A percentile compares a stretch with the other conserved stretches of the same genome.
phyloP scores from a whole-genome alignment of 1,284 basidiomycete genomes.

The Puccinia triticina region DNA sequence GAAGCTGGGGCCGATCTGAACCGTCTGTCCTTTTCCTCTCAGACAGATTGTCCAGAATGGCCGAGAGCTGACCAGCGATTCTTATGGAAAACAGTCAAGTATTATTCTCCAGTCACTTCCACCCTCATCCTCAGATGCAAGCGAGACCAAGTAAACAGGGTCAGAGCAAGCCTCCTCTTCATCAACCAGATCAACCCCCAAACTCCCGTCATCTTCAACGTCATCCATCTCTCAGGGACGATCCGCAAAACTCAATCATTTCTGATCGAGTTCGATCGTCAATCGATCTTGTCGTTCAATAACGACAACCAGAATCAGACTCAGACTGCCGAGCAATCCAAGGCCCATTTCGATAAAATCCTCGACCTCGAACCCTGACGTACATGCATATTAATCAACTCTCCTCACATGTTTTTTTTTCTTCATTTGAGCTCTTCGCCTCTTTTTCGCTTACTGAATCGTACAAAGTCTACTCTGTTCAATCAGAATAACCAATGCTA shows the following conservation, averaged over 20 bases:
- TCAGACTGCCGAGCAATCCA: neutral
- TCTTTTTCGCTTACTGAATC: no score
- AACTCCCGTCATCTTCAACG: constrained; percentile 18
- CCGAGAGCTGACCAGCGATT: neutral
- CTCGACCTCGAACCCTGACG: neutral
- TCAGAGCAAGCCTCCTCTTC: constrained; percentile 14
- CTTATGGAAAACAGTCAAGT: constrained; percentile 29
- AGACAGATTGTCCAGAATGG: neutral
- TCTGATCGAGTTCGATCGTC: constrained; percentile 29
- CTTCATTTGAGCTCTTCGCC: no score
- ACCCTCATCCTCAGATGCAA: constrained; percentile 20
- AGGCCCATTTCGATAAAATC: neutral
- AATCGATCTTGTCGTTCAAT: neutral
- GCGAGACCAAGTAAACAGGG: constrained; percentile 16
- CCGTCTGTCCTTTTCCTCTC: neutral
- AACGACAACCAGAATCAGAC: neutral
- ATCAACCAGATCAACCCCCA: constrained; percentile 15
- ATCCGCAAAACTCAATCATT: constrained; percentile 32
- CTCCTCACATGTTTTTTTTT: no score
- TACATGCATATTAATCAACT: neutral
- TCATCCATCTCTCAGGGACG: constrained; percentile 34
- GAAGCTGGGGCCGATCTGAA: constrained; percentile 12
- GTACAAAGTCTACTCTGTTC: no score
- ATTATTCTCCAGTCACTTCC: constrained; percentile 21
- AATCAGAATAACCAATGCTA: no score